Base-by-base conservation (phyloP, 2,329 filamentous ascomycete genomes). In the Grosmannia clavigera region DNA sequence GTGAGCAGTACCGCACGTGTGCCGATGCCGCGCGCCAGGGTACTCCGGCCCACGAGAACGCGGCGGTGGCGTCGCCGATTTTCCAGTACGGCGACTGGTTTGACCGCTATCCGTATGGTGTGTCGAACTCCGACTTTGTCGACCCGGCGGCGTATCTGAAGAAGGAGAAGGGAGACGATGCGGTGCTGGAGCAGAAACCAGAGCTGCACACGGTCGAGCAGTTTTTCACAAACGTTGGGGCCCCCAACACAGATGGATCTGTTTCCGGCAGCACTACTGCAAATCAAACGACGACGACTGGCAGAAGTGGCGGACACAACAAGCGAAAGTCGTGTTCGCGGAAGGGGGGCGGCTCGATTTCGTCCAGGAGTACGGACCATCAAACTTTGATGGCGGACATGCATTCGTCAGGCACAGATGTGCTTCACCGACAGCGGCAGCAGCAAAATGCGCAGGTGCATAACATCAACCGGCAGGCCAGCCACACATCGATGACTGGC, bases 81-180 rank as follows among this genome's bases (percentile, higher is more conserved):
- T 92, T 96, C 71, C 92, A 97, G 68, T 97, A 97, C 67, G 91
- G 92, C 58, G 94, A 97, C 72, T 97, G 94, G 94, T 97, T 97
- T 68, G 88, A 94, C 69, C 83, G 88, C 65, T 97, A 96, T 70
- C 94, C 94, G 0, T 88, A 95, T 67, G 94, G 94, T 2, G 89
- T 97, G 19, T 90, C 89, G 3, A 84, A 89, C 62, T 81, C 85
- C 1, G 90, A 96, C 68, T 94, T 90, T 72, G 85, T 90, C 67
- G 90, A 94, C 65, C 86, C 88, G 1, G 83, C 82, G 33, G 74
- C 78, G 4, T 78, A 81, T 50, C 78, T 82, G 67, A 85, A 86
- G 69, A 88, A 86, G 66, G 88, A 95, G 68, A 86, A 82, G 50
- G 87, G 88, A 10, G 87, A 89, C n/a, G 91, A 96, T 69, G 91